These are phyloP conservation scores for Umbelopsis isabellina DNA, from an alignment of 192 early-diverging fungal species.

Conservation along the genomic window DNA sequence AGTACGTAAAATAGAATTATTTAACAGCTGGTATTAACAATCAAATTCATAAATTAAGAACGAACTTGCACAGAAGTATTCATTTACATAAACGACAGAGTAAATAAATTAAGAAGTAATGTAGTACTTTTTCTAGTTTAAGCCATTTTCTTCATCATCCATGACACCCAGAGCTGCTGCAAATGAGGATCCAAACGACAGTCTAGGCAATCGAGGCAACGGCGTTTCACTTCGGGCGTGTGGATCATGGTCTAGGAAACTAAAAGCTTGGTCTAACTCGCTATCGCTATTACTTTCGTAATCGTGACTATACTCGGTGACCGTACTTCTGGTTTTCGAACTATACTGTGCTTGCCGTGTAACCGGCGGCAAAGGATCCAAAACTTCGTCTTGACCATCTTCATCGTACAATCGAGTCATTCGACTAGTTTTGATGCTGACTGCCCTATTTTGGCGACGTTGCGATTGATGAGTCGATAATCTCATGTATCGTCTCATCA, in stretches of 20 bases:
- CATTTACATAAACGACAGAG: not conserved
- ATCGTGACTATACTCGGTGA: not conserved
- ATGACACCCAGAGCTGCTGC: conserved; percentile 2
- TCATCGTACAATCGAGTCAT: conserved; percentile 35
- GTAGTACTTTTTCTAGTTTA: not conserved
- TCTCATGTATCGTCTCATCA: conserved; percentile 10
- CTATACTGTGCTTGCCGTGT: not conserved
- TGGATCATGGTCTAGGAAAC: conserved; percentile 10
- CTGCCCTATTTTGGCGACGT: not conserved
- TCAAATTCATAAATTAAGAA: not conserved
- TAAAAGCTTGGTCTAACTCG: not conserved
- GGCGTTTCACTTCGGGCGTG: conserved; percentile 10
- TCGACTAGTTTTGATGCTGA: conserved; percentile 21
- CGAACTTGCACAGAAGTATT: not conserved
- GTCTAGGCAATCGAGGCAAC: conserved; percentile 28
- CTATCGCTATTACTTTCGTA: not conserved
- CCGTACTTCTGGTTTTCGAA: conserved; percentile 16
- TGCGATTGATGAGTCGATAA: not conserved
- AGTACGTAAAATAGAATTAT: too few relatives aligned
- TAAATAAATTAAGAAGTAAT: conserved; percentile 1
- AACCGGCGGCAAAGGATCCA: conserved; percentile 25
- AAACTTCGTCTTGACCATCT: conserved; percentile 35
- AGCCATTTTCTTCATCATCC: not conserved
- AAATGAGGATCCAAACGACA: conserved; percentile 34
- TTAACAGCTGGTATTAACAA: too few relatives aligned